Evolutionary conservation across 257 asterid species (phyloP), one percentile per base, ranked within the genome.

Genomic region (Dorcoceras hygrometricum): DNA sequence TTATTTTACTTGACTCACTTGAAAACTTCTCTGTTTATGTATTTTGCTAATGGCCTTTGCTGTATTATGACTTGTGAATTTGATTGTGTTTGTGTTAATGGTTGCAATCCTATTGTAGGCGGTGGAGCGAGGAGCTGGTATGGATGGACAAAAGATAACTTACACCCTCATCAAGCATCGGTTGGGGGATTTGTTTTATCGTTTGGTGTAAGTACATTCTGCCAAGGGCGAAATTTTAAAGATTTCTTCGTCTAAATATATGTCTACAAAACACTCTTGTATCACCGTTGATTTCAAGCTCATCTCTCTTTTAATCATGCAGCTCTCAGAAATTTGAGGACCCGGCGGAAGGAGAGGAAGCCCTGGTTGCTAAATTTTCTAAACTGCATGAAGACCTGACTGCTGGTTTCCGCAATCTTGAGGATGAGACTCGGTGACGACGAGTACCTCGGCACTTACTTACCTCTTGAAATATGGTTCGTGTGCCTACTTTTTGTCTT

Each of bases 301-400:
- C 12, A 8, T 29, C 19, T 46, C 64, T 34, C 61, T 48, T 22
- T 3, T 11, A 62, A 59, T 18, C 24, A 46, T 71, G 74, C 94
- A 93, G 98, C 78, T 93, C 97, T 11, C 99, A 93, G 78, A 93
- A 93, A 80, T 93, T 93, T 23, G 99, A 93, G 87, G 99, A 93
- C 46, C 99, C 99, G 26, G 99, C 95, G 4, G 98, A 93, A 82
- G 98, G 98, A 32, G 99, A 93, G 81, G 95, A 82, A 0, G 81
- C 64, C 56, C 76, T 93, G 68, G 80, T 90, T 55, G 90, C 73
- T 0, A 93, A 93, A 66, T 93, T 93, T 65, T 75, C 86, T 84
- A 93, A 93, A 83, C 97, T 93, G 29, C 8, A 83, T 24, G 99
- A 93, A 9, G 99, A 93, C 78, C 73, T 93, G 73, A 79, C 85